Evolutionary conservation across 139 green algal genomes (phyloP).

Genomic region (Edaphochlamys debaryana): DNA sequence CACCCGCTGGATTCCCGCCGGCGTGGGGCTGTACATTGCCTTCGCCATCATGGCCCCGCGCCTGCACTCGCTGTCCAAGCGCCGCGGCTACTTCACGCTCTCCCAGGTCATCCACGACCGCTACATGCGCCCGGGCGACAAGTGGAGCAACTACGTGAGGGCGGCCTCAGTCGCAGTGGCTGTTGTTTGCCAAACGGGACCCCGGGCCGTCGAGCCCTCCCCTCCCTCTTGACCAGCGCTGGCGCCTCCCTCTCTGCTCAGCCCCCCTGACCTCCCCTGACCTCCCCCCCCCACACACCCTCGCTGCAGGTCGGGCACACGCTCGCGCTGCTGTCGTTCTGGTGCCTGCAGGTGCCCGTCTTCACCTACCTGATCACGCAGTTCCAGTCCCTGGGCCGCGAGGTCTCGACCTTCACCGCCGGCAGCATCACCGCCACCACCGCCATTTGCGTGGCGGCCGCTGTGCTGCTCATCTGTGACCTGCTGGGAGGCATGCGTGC

Average conservation of each 20-base stretch:
- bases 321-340: constrained; percentile 49
- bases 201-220: background rate
- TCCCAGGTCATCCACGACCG: constrained; percentile 54
- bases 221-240: too few relatives aligned
- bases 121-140: constrained; percentile 45
- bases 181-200: background rate
- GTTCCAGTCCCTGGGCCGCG: constrained; percentile 53
- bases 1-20: constrained; percentile 60
- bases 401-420: constrained; percentile 57
- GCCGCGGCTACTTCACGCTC: constrained; percentile 59
- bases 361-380: constrained; percentile 71
- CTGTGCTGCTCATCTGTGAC: constrained; percentile 53
- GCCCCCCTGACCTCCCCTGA: background rate
- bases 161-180: background rate
- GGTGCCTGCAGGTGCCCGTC: constrained; percentile 60
- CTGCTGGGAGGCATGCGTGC: constrained; percentile 58
- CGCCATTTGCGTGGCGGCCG: constrained; percentile 52
- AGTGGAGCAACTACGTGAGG: background rate
- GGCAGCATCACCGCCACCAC: constrained; percentile 39
- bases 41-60: constrained; percentile 56
- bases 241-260: background rate
- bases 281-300: too few relatives aligned
- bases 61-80: constrained; percentile 59
- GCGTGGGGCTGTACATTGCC: constrained; percentile 56
- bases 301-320: constrained; percentile 45